phyloP scores from a whole-genome alignment of 139 green algal genomes.

The Volvox reticuliferus region DNA sequence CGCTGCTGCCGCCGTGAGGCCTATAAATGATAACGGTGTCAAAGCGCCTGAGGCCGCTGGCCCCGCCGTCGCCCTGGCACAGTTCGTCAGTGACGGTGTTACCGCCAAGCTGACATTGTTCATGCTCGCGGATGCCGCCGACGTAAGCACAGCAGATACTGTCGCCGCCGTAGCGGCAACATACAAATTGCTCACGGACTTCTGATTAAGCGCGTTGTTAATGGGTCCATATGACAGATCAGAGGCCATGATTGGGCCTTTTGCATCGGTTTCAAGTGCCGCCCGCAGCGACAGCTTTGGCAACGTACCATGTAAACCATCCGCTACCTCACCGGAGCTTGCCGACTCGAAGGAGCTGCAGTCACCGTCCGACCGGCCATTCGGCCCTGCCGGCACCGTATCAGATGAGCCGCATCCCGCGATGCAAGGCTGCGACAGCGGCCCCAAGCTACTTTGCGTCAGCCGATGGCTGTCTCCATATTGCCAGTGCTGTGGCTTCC shows the following conservation, averaged over 20 bases:
- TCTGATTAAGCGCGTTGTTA: no score
- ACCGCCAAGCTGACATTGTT: not conserved
- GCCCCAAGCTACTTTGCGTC: not conserved
- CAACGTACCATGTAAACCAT: not conserved
- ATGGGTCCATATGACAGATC: no score
- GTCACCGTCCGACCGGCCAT: not conserved
- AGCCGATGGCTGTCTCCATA: not conserved
- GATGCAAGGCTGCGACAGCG: not conserved
- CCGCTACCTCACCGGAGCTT: not conserved
- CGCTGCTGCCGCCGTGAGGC: not conserved
- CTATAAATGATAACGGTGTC: constrained; percentile 15
- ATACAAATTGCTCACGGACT: no score
- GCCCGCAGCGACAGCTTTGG: no score
- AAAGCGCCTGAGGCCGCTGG: not conserved
- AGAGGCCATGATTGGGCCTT: no score
- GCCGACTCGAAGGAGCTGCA: not conserved
- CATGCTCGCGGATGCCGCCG: not conserved
- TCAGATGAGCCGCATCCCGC: not conserved
- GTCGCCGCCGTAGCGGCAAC: constrained; percentile 3
- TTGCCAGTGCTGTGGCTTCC: no score
- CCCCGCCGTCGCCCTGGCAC: not conserved
- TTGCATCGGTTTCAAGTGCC: no score
- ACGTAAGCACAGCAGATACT: constrained; percentile 24
- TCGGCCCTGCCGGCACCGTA: not conserved
- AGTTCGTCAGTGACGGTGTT: not conserved